phyloP scores from a whole-genome alignment of 2,329 filamentous ascomycete species.

The Stemphylium vesicarium region DNA sequence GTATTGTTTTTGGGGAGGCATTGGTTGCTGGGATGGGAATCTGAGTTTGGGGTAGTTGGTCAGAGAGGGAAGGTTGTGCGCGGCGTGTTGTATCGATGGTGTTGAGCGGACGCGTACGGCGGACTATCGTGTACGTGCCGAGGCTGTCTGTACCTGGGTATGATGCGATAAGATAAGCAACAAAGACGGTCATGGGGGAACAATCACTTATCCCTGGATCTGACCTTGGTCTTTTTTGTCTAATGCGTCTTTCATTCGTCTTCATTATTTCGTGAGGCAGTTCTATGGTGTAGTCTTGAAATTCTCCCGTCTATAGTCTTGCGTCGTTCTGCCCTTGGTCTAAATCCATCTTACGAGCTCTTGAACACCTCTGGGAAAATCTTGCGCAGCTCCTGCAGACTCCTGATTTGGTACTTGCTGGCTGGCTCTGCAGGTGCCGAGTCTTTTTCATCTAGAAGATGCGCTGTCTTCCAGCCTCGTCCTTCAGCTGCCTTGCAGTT shows the following conservation, averaged over 20 bases:
- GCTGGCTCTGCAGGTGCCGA: constrained; percentile 67
- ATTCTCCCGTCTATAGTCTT: not conserved
- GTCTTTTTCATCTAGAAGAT: constrained; percentile 81
- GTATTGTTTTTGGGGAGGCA: constrained; percentile 40
- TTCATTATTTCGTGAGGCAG: not conserved
- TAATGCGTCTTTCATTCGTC: not conserved
- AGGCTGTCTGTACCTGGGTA: too few relatives aligned
- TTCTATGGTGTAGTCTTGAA: not conserved
- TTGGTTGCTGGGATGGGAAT: not conserved
- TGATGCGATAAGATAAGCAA: not conserved
- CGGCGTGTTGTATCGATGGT: too few relatives aligned
- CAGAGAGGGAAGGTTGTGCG: not conserved
- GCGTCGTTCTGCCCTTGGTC: too few relatives aligned
- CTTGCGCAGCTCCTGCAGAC: constrained; percentile 75
- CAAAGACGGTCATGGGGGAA: not conserved
- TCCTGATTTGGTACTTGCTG: constrained; percentile 75
- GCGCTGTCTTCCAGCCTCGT: constrained; percentile 84
- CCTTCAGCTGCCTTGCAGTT: constrained; percentile 81
- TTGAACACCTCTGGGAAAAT: constrained; percentile 90
- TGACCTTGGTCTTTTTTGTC: not conserved
- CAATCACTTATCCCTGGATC: not conserved
- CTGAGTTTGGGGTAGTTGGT: not conserved
- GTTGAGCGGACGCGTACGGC: not conserved
- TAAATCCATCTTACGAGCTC: constrained; percentile 22
- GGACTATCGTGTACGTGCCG: not conserved